Conservation (phyloP, 148 eudicot species). For the Camellia japonica region DNA sequence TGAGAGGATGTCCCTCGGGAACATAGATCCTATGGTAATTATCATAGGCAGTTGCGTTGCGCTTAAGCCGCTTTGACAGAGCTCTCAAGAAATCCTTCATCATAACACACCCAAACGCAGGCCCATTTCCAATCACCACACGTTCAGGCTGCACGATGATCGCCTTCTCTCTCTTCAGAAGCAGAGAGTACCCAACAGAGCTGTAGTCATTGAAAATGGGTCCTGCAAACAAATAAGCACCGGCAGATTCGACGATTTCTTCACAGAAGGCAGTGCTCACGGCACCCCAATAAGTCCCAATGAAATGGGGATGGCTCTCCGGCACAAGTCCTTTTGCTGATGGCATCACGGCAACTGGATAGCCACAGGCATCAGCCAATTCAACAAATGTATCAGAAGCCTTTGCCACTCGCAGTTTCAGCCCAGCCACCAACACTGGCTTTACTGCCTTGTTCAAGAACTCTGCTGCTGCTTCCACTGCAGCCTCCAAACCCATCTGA, state of each 20-base stretch:
- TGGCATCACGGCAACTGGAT: conserved; percentile 14
- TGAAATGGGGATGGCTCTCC: conserved; percentile 18
- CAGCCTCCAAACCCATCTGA: too few relatives aligned
- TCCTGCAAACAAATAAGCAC: conserved; percentile 19
- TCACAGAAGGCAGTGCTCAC: conserved; percentile 21
- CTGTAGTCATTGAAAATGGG: conserved; percentile 56
- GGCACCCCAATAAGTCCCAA: conserved; percentile 20
- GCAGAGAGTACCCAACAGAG: conserved; percentile 60
- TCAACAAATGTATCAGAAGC: conserved; percentile 11
- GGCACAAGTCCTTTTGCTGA: conserved; percentile 20
- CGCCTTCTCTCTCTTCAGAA: too few relatives aligned
- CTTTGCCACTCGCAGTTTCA: conserved; percentile 19
- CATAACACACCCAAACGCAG: too few relatives aligned
- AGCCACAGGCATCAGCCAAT: conserved; percentile 19
- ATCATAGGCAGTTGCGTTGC: too few relatives aligned
- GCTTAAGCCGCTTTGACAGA: conserved; percentile 12
- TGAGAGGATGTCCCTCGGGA: too few relatives aligned
- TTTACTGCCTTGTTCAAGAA: conserved; percentile 18
- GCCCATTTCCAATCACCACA: too few relatives aligned
- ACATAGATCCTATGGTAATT: too few relatives aligned
- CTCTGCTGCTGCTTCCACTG: too few relatives aligned
- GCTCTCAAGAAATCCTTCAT: conserved; percentile 40
- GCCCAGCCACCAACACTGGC: conserved; percentile 22
- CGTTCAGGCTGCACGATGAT: too few relatives aligned
- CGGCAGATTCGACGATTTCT: conserved; percentile 20